Evolutionary conservation across 2,329 filamentous ascomycete genomes (phyloP), one percentile per base, ranked within the genome.

Genomic region (Fusarium sp.): DNA sequence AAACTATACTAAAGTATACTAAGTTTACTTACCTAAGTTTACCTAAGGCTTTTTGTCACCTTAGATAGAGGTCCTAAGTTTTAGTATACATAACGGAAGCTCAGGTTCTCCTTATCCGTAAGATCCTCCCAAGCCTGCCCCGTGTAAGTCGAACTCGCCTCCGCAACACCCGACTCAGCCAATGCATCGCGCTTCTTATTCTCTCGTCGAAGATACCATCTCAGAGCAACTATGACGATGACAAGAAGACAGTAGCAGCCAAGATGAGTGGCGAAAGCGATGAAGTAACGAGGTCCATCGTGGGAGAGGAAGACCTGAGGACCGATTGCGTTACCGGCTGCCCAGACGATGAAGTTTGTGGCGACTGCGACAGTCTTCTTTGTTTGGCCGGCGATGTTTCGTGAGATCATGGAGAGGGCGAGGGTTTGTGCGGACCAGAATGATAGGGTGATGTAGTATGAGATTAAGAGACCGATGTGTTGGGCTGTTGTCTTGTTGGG

Each of bases 401-500:
- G 87, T 1, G 89, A 90, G 64, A 93, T 86, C 84, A 94, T 87
- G 20, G 90, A 91, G 75, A 94, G 86, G 13, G 88, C 85, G 18
- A 94, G 84, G 4, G 90, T 92, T 77, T 92, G 89, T 0, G 91
- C 92, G 0, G 92, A 91, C 92, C 92, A 94, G 87, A 95, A 95
- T 10, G 91, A 93, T 24, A 94, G 86, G 0, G 90, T 91, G 70
- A 94, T 91, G 83, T 94, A 95, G 85, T 94, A 95, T 77, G 87
- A 89, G 77, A 94, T 89, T 20, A 94, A 83, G 1, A 95, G 86
- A 11, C 92, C 92, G 35, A 91, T 86, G 17, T 72, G 65, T n/a
- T 47, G 24, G 5, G 39, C 30, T 10, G 15, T 44, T 9, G 38
- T 50, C 24, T 57, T 41, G 17, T 48, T 53, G 17, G 56, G 55